Evolutionary conservation across 1,284 basidiomycete genomes (phyloP).

Genomic region (Trichosporon sp.): DNA sequence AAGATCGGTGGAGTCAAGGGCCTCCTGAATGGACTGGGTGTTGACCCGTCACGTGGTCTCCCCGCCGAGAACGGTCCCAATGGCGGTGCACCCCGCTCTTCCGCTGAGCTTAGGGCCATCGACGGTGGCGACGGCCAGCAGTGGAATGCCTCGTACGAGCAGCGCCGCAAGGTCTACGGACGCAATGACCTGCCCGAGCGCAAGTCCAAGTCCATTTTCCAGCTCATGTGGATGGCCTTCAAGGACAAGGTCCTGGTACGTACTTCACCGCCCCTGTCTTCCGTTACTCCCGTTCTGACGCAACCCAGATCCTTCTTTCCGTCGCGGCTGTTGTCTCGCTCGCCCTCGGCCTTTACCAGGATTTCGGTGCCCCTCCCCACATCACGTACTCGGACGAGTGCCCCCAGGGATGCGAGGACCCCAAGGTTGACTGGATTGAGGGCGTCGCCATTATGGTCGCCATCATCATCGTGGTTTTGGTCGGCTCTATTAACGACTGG

Average conservation of each 20-base stretch:
- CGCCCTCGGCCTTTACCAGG: conserved; percentile 89
- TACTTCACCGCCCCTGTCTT: conserved; percentile 37
- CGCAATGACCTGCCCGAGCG: conserved; percentile 74
- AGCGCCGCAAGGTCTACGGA: conserved; percentile 73
- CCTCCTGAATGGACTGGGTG: conserved; percentile 70
- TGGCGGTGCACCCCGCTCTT: conserved; percentile 24
- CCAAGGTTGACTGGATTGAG: conserved; percentile 84
- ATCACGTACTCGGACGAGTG: conserved; percentile 50
- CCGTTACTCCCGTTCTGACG: conserved; percentile 4
- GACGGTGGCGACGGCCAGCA: conserved; percentile 50
- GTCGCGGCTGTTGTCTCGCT: conserved; percentile 90
- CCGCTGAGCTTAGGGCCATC: conserved; percentile 18
- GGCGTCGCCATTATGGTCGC: conserved; percentile 95
- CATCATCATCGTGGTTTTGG: conserved; percentile 62
- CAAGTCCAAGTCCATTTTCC: conserved; percentile 70
- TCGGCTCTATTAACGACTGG: conserved; percentile 58
- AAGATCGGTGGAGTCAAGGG: conserved; percentile 69
- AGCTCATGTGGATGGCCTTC: conserved; percentile 88
- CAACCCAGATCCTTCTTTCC: conserved; percentile 69
- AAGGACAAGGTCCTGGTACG: conserved; percentile 86
- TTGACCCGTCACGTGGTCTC: conserved; percentile 59
- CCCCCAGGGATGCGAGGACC: conserved; percentile 55
- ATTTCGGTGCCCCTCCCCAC: conserved; percentile 68
- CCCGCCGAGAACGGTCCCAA: conserved; percentile 20
- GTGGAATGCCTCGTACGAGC: conserved; percentile 58